These are phyloP conservation scores for Blastocystis sp. DNA, from an alignment of 352 stramenopile species.

Conservation along the genomic window DNA sequence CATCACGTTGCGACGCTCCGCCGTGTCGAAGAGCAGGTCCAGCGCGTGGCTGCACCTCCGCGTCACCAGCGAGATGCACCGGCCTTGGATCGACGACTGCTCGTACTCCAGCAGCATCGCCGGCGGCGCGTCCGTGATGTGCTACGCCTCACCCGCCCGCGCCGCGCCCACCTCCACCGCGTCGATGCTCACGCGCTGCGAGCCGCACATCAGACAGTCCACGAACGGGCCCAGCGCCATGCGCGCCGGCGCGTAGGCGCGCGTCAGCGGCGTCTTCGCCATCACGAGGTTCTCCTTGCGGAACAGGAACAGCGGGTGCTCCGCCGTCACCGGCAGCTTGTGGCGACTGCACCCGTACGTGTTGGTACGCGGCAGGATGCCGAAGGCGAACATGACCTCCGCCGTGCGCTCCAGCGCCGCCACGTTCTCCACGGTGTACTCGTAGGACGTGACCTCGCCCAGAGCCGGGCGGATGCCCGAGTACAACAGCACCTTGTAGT, in stretches of 20 bases:
- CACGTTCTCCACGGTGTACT: conserved; percentile 26
- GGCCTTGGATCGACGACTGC: neutral
- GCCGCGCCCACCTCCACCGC: neutral
- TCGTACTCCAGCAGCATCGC: conserved; percentile 53
- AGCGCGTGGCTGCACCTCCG: neutral
- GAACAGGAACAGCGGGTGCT: conserved; percentile 5
- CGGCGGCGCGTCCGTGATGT: conserved; percentile 27
- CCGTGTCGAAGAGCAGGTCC: conserved; percentile 20
- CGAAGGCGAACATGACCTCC: conserved; percentile 35
- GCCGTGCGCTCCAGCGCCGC: conserved; percentile 6
- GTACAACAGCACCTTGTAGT: conserved; percentile 58
- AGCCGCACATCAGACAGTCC: neutral
- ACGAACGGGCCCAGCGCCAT: conserved; percentile 42
- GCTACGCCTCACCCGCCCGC: neutral
- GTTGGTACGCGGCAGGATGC: conserved; percentile 33
- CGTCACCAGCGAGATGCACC: conserved; percentile 38
- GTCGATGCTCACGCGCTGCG: neutral
- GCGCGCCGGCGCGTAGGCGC: neutral
- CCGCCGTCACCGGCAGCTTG: neutral
- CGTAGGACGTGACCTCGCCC: neutral
- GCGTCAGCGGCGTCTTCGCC: conserved; percentile 20
- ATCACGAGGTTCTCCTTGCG: neutral
- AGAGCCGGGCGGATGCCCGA: conserved; percentile 10
- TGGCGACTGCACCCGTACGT: conserved; percentile 40
- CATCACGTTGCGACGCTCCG: conserved; percentile 16